phyloP scores from a whole-genome alignment of 169 alveolate species.

The Hepatocystis sp. region DNA sequence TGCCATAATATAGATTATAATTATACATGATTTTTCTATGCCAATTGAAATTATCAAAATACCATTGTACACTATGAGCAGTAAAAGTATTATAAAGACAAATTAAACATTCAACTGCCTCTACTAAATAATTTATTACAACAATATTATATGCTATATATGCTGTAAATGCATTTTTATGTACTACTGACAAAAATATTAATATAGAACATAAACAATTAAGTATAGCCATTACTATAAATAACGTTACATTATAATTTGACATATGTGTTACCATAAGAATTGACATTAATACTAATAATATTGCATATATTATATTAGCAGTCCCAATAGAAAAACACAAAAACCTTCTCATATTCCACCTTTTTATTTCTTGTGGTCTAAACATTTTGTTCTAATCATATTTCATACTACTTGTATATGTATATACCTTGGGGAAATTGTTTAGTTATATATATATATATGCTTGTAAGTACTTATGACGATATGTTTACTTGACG shows the following conservation, averaged over 20 bases:
- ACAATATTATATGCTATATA: constrained; percentile 71
- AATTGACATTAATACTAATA: constrained; percentile 39
- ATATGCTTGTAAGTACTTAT: not conserved
- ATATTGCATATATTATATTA: constrained; percentile 35
- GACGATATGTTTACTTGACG: no score
- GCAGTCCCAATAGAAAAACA: constrained; percentile 73
- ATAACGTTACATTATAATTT: constrained; percentile 60
- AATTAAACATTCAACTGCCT: constrained; percentile 46
- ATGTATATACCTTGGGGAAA: constrained; percentile 4
- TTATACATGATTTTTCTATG: constrained; percentile 39
- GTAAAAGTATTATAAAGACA: constrained; percentile 58
- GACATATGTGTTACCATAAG: constrained; percentile 65
- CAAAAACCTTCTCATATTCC: constrained; percentile 72
- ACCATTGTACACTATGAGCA: constrained; percentile 73
- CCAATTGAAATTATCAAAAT: constrained; percentile 66
- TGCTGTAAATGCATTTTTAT: constrained; percentile 75
- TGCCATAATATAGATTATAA: constrained; percentile 56
- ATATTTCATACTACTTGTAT: constrained; percentile 4
- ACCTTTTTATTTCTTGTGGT: constrained; percentile 55
- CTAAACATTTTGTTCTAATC: constrained; percentile 31
- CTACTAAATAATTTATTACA: constrained; percentile 59
- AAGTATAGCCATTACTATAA: constrained; percentile 41
- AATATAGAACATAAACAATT: constrained; percentile 37
- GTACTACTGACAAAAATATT: constrained; percentile 43
- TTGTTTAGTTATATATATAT: not conserved